Base-by-base conservation (phyloP, 176 grass and related monocot species). In the Carex myosuroides region DNA sequence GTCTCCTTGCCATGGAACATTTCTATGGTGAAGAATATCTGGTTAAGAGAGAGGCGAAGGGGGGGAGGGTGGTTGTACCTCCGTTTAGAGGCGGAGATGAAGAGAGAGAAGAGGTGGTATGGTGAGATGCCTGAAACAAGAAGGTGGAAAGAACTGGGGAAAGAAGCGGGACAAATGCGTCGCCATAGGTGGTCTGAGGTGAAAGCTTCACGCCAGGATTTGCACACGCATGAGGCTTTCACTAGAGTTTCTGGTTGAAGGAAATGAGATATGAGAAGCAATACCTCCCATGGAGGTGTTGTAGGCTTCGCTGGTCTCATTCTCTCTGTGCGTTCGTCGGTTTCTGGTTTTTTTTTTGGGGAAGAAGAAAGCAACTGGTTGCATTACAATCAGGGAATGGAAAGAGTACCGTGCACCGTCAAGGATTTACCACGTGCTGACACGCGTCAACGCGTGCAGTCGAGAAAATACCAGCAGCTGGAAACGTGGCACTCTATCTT, bases 221-320 rank as follows among this genome's bases (percentile, higher is more conserved):
- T 91, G 88, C 90, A 94, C 54, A 92, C 90, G 59, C 90, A 94
- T 72, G 85, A 94, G 16, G 90, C 92, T 62, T 55, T 35, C 9
- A 85, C 87, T 8, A 97, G 92, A 13, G 90, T 88, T 52, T 87
- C 62, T 58, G 89, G 88, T n/a, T 94, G 87, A 20, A 94, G 84
- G 66, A 85, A 81, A 29, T 82, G 86, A 41, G 84, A 82, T 2
- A 92, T 39, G 21, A 92, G 81, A 6, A 71, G 69, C 24, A 91
- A 61, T 63, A 81, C 87, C 60, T 85, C 87, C 95, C 95, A 94
- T 60, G 87, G 85, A 2, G 81, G 85, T 3, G 37, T 13, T 10
- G 14, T 17, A 13, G n/a, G 5, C 14, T 12, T 52, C 41, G 1
- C 11, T 8, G 61, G 13, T 67, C n/a, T 67, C 60, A 48, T 53